Percentiles rank a stretch among this genome's conserved stretches.
These are phyloP conservation scores for Sequoia sempervirens DNA, from an alignment of 75 land plant species.

Conservation along the genomic window DNA sequence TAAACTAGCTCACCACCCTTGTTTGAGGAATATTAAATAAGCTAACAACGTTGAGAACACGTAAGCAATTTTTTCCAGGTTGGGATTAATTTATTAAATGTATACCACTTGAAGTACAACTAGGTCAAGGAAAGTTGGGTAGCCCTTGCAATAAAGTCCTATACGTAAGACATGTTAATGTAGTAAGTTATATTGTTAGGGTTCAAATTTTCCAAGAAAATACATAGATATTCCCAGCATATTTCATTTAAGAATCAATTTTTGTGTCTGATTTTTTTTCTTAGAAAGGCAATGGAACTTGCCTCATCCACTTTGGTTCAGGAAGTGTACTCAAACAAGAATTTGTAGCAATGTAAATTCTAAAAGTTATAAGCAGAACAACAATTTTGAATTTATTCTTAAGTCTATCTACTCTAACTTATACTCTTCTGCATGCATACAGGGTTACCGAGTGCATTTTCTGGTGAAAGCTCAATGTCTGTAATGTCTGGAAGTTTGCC, in stretches of 20 bases:
- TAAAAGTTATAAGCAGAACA: not conserved
- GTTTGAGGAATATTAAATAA: not conserved
- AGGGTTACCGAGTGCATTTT: not conserved
- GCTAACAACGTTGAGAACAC: not conserved
- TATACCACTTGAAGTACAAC: not conserved
- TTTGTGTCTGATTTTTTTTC: not conserved
- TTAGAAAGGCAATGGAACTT: not conserved
- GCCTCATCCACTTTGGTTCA: not conserved
- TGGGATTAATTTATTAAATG: not conserved
- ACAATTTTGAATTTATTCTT: not conserved
- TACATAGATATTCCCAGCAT: not conserved
- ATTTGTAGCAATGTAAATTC: not conserved
- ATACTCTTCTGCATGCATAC: not conserved
- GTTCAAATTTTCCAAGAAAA: not conserved
- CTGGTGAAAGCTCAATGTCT: not conserved
- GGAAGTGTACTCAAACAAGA: not conserved
- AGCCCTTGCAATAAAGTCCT: not conserved
- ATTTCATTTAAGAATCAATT: not conserved
- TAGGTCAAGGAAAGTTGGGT: not conserved
- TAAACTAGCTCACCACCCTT: not conserved
- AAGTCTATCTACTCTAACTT: not conserved
- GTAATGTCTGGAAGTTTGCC: not conserved
- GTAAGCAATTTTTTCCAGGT: not conserved
- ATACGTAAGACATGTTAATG: not conserved
- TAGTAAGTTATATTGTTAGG: not conserved